Conservation (phyloP, 1,284 basidiomycete genomes). For the Pseudozyma pruni region DNA sequence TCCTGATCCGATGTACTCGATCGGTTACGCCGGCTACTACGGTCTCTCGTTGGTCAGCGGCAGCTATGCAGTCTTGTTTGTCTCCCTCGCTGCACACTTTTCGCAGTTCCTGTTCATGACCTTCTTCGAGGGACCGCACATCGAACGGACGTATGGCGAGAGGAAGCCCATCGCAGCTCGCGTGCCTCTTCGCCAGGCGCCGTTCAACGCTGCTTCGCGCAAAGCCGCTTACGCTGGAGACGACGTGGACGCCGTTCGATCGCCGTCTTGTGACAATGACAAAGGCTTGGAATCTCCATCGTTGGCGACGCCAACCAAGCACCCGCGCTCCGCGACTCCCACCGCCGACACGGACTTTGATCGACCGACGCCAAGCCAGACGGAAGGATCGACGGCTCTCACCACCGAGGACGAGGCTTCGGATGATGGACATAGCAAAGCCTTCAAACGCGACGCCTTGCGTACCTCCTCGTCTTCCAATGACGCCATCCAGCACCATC, state of each 20-base stretch:
- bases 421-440: constrained; percentile 21
- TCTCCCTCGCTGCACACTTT: constrained; percentile 89
- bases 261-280: not conserved
- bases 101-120: constrained; percentile 95
- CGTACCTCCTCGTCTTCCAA: constrained; percentile 40
- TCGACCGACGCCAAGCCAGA: constrained; percentile 40
- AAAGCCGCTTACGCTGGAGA: constrained; percentile 32
- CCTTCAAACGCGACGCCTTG: constrained; percentile 20
- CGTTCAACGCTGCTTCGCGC: constrained; percentile 58
- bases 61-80: constrained; percentile 90
- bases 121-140: constrained; percentile 97
- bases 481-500: constrained; percentile 34
- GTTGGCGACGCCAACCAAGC: not conserved
- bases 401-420: constrained; percentile 41
- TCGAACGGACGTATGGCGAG: constrained; percentile 63
- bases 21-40: constrained; percentile 80
- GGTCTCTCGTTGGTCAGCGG: constrained; percentile 89
- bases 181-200: constrained; percentile 37
- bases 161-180: constrained; percentile 51
- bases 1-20: constrained; percentile 90
- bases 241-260: not conserved
- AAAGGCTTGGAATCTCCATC: not conserved
- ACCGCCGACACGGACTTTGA: constrained; percentile 13
- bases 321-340: not conserved
- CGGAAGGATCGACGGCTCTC: constrained; percentile 43